Conservation (phyloP, 352 stramenopile genomes). For the Phytophthora tentaculata region DNA sequence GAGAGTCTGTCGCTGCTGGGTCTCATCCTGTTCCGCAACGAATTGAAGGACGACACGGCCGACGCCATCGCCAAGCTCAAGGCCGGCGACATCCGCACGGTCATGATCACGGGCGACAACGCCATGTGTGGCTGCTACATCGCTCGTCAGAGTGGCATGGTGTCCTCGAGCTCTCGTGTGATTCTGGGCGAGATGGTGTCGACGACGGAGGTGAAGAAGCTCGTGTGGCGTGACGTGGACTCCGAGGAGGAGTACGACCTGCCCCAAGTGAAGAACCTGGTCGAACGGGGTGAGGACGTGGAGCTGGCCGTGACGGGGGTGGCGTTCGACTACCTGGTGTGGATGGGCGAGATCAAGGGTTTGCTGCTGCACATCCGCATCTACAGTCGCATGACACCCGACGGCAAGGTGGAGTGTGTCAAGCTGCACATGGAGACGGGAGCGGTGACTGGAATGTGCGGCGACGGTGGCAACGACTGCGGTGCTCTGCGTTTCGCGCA, state of each 20-base stretch:
- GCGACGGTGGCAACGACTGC: slow-evolving; percentile 91
- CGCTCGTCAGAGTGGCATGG: slow-evolving; percentile 50
- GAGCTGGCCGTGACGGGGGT: slow-evolving; percentile 76
- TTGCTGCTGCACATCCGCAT: slow-evolving; percentile 77
- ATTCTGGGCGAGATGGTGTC: slow-evolving; percentile 45
- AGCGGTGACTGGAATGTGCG: slow-evolving; percentile 83
- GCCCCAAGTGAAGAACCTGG: slow-evolving; percentile 38
- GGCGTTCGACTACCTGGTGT: slow-evolving; percentile 72
- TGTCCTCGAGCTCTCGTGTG: slow-evolving; percentile 36
- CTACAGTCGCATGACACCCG: slow-evolving; percentile 82
- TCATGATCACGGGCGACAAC: slow-evolving; percentile 89
- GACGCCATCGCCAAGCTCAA: slow-evolving; percentile 69
- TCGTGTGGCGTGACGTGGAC: slow-evolving; percentile 61
- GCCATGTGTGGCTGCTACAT: slow-evolving; percentile 62
- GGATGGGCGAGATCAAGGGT: slow-evolving; percentile 59
- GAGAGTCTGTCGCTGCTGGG: slow-evolving; percentile 69
- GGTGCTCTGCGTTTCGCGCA: slow-evolving; percentile 91
- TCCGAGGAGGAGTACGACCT: slow-evolving; percentile 41
- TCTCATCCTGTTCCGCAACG: slow-evolving; percentile 87
- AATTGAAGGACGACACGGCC: slow-evolving; percentile 73
- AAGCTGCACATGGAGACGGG: slow-evolving; percentile 67
- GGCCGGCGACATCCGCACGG: slow-evolving; percentile 60
- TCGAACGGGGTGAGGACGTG: slow-evolving; percentile 34
- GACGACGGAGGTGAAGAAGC: slow-evolving; percentile 31
- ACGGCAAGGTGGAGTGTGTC: slow-evolving; percentile 78